Evolutionary conservation across 331 rosid species (phyloP), one percentile per base, ranked within the genome.

Genomic region (Saraca asoca): DNA sequence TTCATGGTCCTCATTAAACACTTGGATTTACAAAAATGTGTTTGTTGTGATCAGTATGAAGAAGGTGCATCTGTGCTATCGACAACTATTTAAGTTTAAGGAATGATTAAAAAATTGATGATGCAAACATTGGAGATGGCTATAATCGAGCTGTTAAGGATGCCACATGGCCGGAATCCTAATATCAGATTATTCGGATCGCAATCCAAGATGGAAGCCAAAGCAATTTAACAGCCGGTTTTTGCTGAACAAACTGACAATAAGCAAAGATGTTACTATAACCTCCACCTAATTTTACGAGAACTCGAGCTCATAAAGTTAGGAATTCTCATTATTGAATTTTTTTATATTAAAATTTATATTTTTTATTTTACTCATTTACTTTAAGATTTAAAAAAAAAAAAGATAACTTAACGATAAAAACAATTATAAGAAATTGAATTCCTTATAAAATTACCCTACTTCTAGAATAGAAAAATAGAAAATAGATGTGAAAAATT

Each of bases 171-270:
- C 29, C 7, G 37, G 51, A 19, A 75, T 48, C 62, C 15, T 12
- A 3, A 2, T 1, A 38, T 64, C 48, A 18, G 48, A 53, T 71
- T 57, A 37, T 58, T 33, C 51, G 71, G 81, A 80, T 72, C 74
- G 33, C 7, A 63, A 52, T 41, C 67, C 68, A 46, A 57, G 58
- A 59, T 31, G 29, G 54, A 76, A 51, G 71, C 70, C 18, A 64
- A 57, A 62, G 39, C 74, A 76, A 68, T 37, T 9, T 17, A 56
- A 37, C 39, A 43, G 45, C 62, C 35, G 14, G 44, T 51, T 66
- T 75, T 48, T 57, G 51, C 50, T 53, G 17, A 31, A 51, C 70
- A 50, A 16, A 70, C 41, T 5, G 4, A 52, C 45, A 45, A 58
- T 59, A 6, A n/a, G 34, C 75, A 24, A 24, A 24, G 31, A 3